These are phyloP conservation scores for Zea luxurians DNA, from an alignment of 176 grass and related monocot species.

Conservation along the genomic window DNA sequence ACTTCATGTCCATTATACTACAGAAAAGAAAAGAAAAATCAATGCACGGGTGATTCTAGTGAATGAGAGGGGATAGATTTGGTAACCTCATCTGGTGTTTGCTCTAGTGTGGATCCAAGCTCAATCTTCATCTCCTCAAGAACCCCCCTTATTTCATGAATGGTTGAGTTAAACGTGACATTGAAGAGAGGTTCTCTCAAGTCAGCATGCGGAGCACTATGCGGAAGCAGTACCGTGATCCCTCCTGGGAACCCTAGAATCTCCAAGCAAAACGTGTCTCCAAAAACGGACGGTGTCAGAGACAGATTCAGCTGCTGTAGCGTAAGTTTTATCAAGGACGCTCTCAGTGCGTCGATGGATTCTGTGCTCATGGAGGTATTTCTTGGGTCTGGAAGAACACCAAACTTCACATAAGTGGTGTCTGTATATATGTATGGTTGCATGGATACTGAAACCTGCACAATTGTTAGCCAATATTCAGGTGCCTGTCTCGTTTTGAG, in stretches of 20 bases:
- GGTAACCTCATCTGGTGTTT: constrained; percentile 27
- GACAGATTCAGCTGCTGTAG: constrained; percentile 45
- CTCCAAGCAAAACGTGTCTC: constrained; percentile 44
- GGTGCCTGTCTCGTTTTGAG: not conserved
- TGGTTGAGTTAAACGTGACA: constrained; percentile 30
- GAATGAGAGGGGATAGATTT: constrained; percentile 18
- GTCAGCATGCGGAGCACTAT: not conserved
- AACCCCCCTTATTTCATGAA: constrained; percentile 28
- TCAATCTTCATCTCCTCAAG: constrained; percentile 16
- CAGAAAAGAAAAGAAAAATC: not conserved
- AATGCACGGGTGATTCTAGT: not conserved
- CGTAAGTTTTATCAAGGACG: constrained; percentile 38
- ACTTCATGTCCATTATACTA: constrained; percentile 23
- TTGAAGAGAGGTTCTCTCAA: constrained; percentile 30
- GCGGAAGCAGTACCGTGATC: constrained; percentile 43
- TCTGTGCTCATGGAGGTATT: constrained; percentile 36
- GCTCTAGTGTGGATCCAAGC: constrained; percentile 22
- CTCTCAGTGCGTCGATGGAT: constrained; percentile 29
- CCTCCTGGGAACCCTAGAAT: constrained; percentile 58
- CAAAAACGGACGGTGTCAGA: constrained; percentile 47
- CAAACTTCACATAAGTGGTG: constrained; percentile 43
- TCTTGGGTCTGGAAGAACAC: constrained; percentile 41
- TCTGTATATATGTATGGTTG: not conserved
- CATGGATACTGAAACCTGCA: constrained; percentile 47
- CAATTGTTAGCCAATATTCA: constrained; percentile 26